Conservation (phyloP, 2,329 filamentous ascomycete species). For the Zymoseptoria passerinii region DNA sequence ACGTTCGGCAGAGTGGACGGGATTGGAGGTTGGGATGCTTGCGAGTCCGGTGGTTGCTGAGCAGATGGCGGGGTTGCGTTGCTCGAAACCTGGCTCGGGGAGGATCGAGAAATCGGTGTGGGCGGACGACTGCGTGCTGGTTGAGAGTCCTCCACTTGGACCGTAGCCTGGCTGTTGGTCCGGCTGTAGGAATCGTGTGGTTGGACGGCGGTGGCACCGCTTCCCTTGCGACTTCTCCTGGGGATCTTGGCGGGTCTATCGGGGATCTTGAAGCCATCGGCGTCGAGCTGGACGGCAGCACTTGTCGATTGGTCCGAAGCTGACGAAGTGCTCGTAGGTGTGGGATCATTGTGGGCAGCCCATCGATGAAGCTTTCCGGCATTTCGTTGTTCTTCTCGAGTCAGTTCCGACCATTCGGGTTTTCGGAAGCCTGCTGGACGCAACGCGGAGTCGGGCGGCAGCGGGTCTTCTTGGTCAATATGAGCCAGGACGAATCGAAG, state of each 20-base stretch:
- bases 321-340: background rate
- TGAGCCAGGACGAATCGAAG: slow-evolving; percentile 1
- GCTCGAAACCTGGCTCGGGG: background rate
- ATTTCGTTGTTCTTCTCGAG: background rate
- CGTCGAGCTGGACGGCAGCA: background rate
- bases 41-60: background rate
- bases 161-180: background rate
- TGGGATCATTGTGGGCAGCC: background rate
- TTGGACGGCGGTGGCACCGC: background rate
- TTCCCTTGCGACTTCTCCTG: background rate
- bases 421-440: background rate
- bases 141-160: background rate
- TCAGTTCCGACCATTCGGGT: background rate
- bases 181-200: too few relatives aligned
- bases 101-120: background rate
- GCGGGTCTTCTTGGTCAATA: background rate
- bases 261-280: slow-evolving; percentile 4
- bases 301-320: background rate
- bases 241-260: background rate
- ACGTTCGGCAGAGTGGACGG: background rate
- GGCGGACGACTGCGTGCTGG: background rate
- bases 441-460: background rate
- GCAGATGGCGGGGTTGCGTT: slow-evolving; percentile 5
- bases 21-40: background rate
- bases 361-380: background rate